phyloP scores from a whole-genome alignment of 2,329 filamentous ascomycete species.

The Huntiella decipiens region DNA sequence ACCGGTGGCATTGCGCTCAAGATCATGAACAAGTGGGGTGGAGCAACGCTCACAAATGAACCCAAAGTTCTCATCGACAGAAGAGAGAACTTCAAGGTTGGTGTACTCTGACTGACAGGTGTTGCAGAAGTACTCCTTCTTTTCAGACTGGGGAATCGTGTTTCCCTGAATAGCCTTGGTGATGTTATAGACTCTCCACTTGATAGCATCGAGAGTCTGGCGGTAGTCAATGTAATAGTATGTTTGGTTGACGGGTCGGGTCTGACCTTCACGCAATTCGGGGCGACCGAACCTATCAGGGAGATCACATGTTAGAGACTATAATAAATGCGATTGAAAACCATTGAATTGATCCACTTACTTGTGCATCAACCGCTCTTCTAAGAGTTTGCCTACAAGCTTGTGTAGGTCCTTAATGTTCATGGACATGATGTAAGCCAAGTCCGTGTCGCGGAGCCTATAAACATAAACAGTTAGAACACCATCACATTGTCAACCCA shows the following conservation, averaged over 20 bases:
- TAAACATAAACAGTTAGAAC: conserved; percentile 20
- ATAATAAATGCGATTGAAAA: neutral
- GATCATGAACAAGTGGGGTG: conserved; percentile 41
- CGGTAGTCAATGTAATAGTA: conserved; percentile 98
- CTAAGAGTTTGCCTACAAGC: conserved; percentile 64
- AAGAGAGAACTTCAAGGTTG: conserved; percentile 72
- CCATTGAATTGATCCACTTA: neutral
- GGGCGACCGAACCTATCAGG: conserved; percentile 23
- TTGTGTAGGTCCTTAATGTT: conserved; percentile 86
- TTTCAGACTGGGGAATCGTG: conserved; percentile 61
- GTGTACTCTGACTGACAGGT: conserved; percentile 77
- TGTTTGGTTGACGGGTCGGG: conserved; percentile 64
- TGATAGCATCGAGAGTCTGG: conserved; percentile 85
- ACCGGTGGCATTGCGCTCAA: conserved; percentile 48
- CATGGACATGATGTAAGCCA: conserved; percentile 71
- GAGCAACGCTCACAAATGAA: conserved; percentile 74
- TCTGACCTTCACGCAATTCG: conserved; percentile 63
- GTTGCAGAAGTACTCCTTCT: conserved; percentile 78
- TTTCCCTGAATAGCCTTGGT: conserved; percentile 76
- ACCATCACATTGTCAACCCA: neutral
- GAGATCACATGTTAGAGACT: neutral
- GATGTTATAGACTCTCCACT: conserved; percentile 77
- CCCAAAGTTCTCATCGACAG: conserved; percentile 39
- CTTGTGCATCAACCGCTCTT: conserved; percentile 48
- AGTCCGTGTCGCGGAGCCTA: conserved; percentile 70